These are phyloP conservation scores for Diaporthe destruens DNA, from an alignment of 2,329 filamentous ascomycete genomes.

Conservation along the genomic window DNA sequence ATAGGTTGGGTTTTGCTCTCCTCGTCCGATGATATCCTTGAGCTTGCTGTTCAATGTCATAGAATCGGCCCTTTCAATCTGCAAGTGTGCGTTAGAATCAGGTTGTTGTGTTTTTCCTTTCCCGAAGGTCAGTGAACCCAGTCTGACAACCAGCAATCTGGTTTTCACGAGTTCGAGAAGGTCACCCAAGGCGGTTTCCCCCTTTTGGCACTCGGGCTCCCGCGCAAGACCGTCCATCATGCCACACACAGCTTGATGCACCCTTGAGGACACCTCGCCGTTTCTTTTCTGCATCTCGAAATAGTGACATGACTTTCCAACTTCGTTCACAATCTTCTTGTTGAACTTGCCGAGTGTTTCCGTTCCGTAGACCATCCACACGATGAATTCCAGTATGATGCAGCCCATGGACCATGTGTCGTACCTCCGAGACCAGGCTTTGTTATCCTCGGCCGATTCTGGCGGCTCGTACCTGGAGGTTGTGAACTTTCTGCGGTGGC, in stretches of 20 bases:
- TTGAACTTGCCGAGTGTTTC: slow-evolving; percentile 11
- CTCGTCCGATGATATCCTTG: neutral
- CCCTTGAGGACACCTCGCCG: neutral
- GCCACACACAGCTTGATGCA: neutral
- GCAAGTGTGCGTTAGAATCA: neutral
- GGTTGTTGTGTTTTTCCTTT: neutral
- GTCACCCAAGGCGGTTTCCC: neutral
- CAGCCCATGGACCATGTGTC: slow-evolving; percentile 51
- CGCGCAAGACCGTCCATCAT: neutral
- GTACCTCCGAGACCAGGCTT: slow-evolving; percentile 44
- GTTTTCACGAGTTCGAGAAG: neutral
- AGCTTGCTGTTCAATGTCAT: accelerated
- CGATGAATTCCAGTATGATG: slow-evolving; percentile 47
- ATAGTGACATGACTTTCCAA: neutral
- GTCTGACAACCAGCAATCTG: neutral
- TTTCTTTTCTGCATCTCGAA: neutral
- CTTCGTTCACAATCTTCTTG: neutral
- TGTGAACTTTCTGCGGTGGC: neutral
- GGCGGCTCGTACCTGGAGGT: slow-evolving; percentile 23
- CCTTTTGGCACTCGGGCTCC: neutral
- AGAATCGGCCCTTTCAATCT: neutral
- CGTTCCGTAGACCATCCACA: slow-evolving; percentile 48
- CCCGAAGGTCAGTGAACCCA: accelerated
- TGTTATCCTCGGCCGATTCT: neutral
- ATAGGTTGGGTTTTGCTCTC: neutral